Conservation (phyloP, 805 yeast species). For the Candida sphagnicola region DNA sequence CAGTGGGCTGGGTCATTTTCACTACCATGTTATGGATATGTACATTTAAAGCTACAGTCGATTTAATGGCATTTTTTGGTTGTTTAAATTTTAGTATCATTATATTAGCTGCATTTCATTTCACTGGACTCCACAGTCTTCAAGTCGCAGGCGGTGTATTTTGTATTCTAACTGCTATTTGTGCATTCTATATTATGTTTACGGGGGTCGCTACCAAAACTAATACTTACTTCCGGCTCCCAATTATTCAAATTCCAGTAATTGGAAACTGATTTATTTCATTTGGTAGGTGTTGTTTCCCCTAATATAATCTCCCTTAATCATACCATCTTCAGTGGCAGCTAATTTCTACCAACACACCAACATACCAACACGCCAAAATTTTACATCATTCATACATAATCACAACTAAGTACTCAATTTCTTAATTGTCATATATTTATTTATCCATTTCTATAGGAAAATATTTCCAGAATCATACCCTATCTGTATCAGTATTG, state of each 20-base stretch:
- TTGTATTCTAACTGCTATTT: slow-evolving; percentile 51
- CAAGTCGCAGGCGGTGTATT: slow-evolving; percentile 59
- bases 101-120: slow-evolving; percentile 36
- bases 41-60: slow-evolving; percentile 47
- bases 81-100: slow-evolving; percentile 55
- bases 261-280: neutral
- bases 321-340: too few relatives aligned
- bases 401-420: too few relatives aligned
- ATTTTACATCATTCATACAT: too few relatives aligned
- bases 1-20: slow-evolving; percentile 62
- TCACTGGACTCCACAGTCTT: slow-evolving; percentile 38
- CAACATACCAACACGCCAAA: too few relatives aligned
- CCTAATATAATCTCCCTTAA: too few relatives aligned
- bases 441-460: too few relatives aligned
- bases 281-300: too few relatives aligned
- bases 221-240: slow-evolving; percentile 54
- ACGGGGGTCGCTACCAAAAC: slow-evolving; percentile 59
- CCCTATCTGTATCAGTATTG: too few relatives aligned
- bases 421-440: too few relatives aligned
- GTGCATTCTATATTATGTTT: slow-evolving; percentile 61
- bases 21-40: slow-evolving; percentile 54
- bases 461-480: too few relatives aligned
- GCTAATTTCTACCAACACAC: too few relatives aligned
- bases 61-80: slow-evolving; percentile 35
- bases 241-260: slow-evolving; percentile 38